Base-by-base conservation (phyloP, 2,329 filamentous ascomycete species). In the Helotiales sp. region DNA sequence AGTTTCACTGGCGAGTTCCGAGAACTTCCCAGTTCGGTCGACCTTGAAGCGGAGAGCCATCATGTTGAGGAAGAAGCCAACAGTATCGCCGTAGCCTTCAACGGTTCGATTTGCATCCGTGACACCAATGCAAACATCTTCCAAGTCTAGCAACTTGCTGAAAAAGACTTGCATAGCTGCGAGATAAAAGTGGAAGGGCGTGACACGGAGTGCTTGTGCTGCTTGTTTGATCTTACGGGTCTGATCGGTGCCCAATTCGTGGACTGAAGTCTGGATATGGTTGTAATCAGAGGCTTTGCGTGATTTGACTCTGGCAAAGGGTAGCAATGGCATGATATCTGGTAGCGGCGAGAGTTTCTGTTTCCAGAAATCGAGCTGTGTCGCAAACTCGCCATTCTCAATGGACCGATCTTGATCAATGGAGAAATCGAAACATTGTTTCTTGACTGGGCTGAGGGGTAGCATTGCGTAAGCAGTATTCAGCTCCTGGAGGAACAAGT, bases 161-260 rank as follows among this genome's bases (percentile, higher is more conserved):
- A 34, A 68, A 72, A 40, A 22, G 24, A 24, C 22, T 68, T 54
- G 58, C 82, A 78, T 0, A 76, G n/a, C 74, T 0, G 82, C 77
- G 1, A 86, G 74, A 68, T 81, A 80, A 68, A 85, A 78, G 59
- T 86, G 82, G 68, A 85, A 86, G 0, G 77, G 68, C 0, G 80
- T 82, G 0, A 75, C 71, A 55, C 76, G 73, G 47, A 72, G 69
- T 62, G 50, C 55, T 37, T 55, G 64, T 28, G 47, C 54, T 1
- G 52, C 30, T 7, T 22, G 61, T 34, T 5, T 57, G 8, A 63
- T 26, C 17, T 55, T 63, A 6, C n/a, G n/a, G n/a, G n/a, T n/a
- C n/a, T n/a, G n/a, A 47, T 13, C 20, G 32, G 26, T 22, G 52
- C 28, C 13, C 26, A n/a, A n/a, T n/a, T n/a, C 22, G 13, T 45